These are phyloP conservation scores for Geotrichum histeridarum DNA, from an alignment of 1,139 yeast genomes.

Conservation along the genomic window DNA sequence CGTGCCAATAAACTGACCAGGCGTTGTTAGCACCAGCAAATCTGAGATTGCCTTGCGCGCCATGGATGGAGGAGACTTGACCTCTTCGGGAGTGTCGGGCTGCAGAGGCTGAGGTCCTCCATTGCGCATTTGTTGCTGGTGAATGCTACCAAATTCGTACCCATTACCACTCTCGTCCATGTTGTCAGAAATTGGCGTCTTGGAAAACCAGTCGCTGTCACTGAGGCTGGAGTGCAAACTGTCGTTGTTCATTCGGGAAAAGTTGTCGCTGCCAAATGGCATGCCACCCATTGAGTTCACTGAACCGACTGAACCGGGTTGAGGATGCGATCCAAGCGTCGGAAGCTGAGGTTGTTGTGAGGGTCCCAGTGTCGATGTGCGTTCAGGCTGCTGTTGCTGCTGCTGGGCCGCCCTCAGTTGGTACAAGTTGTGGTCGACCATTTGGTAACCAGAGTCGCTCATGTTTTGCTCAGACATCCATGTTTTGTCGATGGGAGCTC, in stretches of 20 bases:
- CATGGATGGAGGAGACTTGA: background rate
- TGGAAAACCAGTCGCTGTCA: background rate
- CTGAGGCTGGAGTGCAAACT: background rate
- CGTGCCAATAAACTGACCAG: background rate
- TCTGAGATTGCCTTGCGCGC: conserved; percentile 11
- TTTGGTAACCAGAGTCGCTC: background rate
- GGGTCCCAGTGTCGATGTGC: no score
- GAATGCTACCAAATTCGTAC: background rate
- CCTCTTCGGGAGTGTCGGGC: background rate
- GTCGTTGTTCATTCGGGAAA: background rate
- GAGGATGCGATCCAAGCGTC: no score
- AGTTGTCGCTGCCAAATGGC: background rate
- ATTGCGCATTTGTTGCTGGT: background rate
- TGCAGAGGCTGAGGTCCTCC: background rate
- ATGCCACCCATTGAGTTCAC: background rate
- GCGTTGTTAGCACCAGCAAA: conserved; percentile 4
- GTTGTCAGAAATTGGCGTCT: background rate
- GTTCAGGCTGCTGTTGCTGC: no score
- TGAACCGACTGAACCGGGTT: no score
- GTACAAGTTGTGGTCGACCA: background rate
- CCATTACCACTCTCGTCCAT: background rate
- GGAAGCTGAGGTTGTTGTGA: background rate
- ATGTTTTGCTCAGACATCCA: background rate
- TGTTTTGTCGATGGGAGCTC: background rate
- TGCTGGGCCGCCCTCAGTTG: background rate